Evolutionary conservation across 2,329 filamentous ascomycete species (phyloP), one percentile per base, ranked within the genome.

Genomic region (Nemania diffusa): DNA sequence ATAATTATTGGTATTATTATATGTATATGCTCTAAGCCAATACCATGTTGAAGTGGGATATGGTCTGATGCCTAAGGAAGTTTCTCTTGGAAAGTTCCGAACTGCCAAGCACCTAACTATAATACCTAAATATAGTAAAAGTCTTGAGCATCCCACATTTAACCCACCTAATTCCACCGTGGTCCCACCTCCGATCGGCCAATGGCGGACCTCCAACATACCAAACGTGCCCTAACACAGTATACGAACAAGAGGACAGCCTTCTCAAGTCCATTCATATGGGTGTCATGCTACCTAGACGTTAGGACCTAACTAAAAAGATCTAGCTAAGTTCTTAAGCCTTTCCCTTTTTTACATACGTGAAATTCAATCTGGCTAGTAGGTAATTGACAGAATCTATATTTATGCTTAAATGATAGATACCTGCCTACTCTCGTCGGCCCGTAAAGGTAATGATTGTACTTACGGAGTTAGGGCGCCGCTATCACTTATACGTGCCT

Each of bases 81-180:
- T 32, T 29, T 27, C 42, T 48, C 40, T 59, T 50, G 55, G 15
- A 51, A 37, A 50, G 44, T 51, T 59, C 42, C 27, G 44, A 40
- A 8, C 11, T 59, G 44, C 57, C 44, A 51, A 59, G 56, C 56
- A 1, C 29, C 44, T 13, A 46, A 17, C 26, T 24, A 15, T 22
- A 13, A 20, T 29, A 50, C 44, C 57, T 59, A 50, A 50, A 59
- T 59, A 50, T 59, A 59, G 57, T 27, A n/a, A n/a, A 59, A n/a
- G 42, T 34, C n/a, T 20, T 48, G 20, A 24, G 56, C n/a, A 58
- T 22, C 42, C 56, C 11, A 37, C n/a, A 22, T 29, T 17, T 3
- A 24, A 48, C n/a, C 44, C 44, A 20, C 44, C 5, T 11, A 48
- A 51, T 44, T 51, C 44, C 40, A 24, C 56, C 20, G 29, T 24